Evolutionary conservation across 805 yeast species (phyloP), one percentile per base, ranked within the genome.

Genomic region (Maudiozyma barnettii): DNA sequence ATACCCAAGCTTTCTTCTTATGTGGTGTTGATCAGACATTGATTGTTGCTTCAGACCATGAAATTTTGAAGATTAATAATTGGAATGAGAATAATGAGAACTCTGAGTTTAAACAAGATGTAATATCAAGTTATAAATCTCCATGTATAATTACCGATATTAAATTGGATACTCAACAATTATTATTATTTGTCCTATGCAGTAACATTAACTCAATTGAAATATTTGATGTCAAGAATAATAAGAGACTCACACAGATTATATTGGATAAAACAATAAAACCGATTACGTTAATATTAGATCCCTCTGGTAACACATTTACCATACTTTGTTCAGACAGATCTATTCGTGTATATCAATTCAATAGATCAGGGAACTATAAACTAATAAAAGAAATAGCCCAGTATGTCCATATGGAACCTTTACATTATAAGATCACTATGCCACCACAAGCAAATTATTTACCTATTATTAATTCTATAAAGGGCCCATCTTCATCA

Each of bases 371-470:
- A 5, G 66, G 66, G 14, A 46, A 50, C 16, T 50, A 50, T 43
- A 62, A 61, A 50, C 46, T 54, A 29, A 45, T 62, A 12, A 48
- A 54, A 33, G 55, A 49, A 44, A 44, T 64, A n/a, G 44, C 51
- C 9, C 65, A 61, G 39, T 56, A 54, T 48, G 60, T 57, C 9
- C 63, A 62, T 44, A 48, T 60, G 12, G 51, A 55, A 39, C 68
- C 66, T 10, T 38, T 62, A 36, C 63, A 57, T 42, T 63, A 64
- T 47, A 56, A 52, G 38, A 58, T 64, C 16, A 49, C 60, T n/a
- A 63, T 64, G 68, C 60, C 67, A 5, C 68, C 68, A 3, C 66
- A 61, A 43, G 66, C 55, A 4, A 53, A 62, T 48, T 23, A 49
- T 8, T 39, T 63, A 3, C 68, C 68, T 1, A 52, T 61, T 13